Evolutionary conservation across 2,329 filamentous ascomycete genomes (phyloP).

Genomic region (Xylaria sp.): DNA sequence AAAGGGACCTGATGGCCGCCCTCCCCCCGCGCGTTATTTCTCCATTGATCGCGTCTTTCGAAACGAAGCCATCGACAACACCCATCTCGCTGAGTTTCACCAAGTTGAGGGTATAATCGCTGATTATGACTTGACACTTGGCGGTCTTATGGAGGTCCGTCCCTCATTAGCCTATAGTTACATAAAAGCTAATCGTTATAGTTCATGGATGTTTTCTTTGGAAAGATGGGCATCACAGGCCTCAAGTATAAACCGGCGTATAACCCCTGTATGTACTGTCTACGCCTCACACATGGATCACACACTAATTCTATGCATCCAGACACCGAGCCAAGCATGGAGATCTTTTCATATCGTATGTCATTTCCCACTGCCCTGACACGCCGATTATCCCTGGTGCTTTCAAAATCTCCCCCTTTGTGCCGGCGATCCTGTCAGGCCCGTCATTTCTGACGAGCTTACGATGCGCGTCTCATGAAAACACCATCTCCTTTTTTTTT

Average conservation of each 20-base stretch:
- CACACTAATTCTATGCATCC: conserved; percentile 3
- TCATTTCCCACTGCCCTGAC: background rate
- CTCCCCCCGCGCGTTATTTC: conserved; percentile 86
- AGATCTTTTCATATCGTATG: conserved; percentile 88
- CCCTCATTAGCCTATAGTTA: background rate
- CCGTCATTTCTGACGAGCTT: background rate
- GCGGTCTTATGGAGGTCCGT: conserved; percentile 78
- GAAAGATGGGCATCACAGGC: conserved; percentile 87
- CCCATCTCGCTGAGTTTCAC: conserved; percentile 95
- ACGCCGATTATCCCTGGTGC: background rate
- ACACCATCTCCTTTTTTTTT: background rate
- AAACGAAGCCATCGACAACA: conserved; percentile 90
- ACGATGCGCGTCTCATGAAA: background rate
- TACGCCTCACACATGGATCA: background rate
- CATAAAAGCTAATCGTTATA: background rate
- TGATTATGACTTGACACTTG: conserved; percentile 91
- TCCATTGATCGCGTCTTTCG: conserved; percentile 97
- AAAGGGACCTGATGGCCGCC: conserved; percentile 77
- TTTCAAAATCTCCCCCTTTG: background rate
- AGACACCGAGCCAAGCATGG: conserved; percentile 93
- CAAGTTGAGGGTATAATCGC: conserved; percentile 99
- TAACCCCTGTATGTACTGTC: conserved; percentile 66
- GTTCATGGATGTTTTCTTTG: conserved; percentile 93
- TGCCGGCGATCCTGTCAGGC: no score
- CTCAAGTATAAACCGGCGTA: conserved; percentile 94